Conservation (phyloP, 441 rosid species). For the Mallotus japonicus region DNA sequence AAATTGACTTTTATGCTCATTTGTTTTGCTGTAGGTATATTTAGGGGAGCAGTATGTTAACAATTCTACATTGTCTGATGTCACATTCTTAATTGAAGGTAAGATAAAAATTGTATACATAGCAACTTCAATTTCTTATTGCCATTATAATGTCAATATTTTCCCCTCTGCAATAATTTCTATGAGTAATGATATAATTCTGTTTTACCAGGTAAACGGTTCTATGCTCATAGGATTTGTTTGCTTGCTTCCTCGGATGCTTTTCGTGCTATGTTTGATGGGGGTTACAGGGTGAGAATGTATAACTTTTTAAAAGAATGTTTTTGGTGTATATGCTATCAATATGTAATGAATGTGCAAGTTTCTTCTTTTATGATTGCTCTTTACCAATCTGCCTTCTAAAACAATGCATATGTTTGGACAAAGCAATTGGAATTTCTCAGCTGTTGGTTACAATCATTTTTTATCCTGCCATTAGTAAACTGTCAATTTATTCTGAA, state of each 20-base stretch:
- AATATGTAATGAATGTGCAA: not conserved
- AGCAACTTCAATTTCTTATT: conserved; percentile 11
- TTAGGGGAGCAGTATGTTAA: conserved; percentile 95
- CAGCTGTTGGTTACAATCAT: not conserved
- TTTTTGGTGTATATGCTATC: no score
- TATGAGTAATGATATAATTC: not conserved
- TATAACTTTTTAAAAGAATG: not conserved
- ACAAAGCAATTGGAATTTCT: not conserved
- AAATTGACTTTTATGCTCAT: not conserved
- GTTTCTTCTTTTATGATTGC: not conserved
- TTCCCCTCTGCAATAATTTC: not conserved
- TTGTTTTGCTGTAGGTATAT: conserved; percentile 57
- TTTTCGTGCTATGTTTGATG: conserved; percentile 98
- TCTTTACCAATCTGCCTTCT: not conserved
- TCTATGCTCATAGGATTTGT: conserved; percentile 94
- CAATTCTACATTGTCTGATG: conserved; percentile 84
- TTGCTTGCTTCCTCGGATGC: conserved; percentile 98
- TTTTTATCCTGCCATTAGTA: not conserved
- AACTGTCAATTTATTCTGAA: not conserved
- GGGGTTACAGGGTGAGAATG: conserved; percentile 83
- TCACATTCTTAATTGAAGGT: conserved; percentile 97
- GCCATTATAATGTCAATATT: conserved; percentile 5
- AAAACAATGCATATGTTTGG: not conserved
- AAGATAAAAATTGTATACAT: not conserved
- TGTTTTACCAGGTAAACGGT: conserved; percentile 63